Percentiles rank a stretch among this genome's conserved stretches.
phyloP scores from a whole-genome alignment of 495 filamentous ascomycete species.

The Bacidia rubella region DNA sequence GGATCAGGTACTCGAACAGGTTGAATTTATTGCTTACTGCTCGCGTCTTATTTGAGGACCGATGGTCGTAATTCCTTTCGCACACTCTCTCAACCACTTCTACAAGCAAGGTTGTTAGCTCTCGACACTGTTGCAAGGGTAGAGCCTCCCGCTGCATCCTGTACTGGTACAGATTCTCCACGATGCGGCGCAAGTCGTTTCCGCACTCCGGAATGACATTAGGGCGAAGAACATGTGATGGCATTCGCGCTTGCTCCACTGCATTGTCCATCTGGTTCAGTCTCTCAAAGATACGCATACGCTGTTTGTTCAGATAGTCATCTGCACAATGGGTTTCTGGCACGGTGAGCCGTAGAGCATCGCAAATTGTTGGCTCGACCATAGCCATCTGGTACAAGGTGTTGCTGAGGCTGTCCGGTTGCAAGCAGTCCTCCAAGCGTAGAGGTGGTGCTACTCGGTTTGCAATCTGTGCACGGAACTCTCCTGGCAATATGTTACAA shows the following conservation, averaged over 20 bases:
- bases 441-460: slow-evolving; percentile 19
- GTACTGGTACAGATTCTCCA: slow-evolving; percentile 27
- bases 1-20: slow-evolving; percentile 36
- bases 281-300: neutral
- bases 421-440: slow-evolving; percentile 32
- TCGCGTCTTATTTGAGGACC: slow-evolving; percentile 25
- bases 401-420: slow-evolving; percentile 36
- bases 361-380: slow-evolving; percentile 32
- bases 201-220: neutral
- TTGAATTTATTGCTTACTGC: slow-evolving; percentile 29
- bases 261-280: neutral
- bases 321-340: slow-evolving; percentile 32
- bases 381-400: slow-evolving; percentile 39
- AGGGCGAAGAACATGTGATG: neutral
- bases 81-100: slow-evolving; percentile 31
- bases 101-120: slow-evolving; percentile 27
- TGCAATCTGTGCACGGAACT: slow-evolving; percentile 30
- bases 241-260: neutral
- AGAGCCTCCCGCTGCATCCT: slow-evolving; percentile 29
- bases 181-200: slow-evolving; percentile 23
- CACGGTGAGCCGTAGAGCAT: slow-evolving; percentile 34
- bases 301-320: slow-evolving; percentile 34
- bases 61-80: slow-evolving; percentile 32
- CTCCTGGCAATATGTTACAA: slow-evolving; percentile 28
- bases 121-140: slow-evolving; percentile 14